phyloP scores from a whole-genome alignment of 2,329 filamentous ascomycete genomes.

The Colletotrichum tropicale region DNA sequence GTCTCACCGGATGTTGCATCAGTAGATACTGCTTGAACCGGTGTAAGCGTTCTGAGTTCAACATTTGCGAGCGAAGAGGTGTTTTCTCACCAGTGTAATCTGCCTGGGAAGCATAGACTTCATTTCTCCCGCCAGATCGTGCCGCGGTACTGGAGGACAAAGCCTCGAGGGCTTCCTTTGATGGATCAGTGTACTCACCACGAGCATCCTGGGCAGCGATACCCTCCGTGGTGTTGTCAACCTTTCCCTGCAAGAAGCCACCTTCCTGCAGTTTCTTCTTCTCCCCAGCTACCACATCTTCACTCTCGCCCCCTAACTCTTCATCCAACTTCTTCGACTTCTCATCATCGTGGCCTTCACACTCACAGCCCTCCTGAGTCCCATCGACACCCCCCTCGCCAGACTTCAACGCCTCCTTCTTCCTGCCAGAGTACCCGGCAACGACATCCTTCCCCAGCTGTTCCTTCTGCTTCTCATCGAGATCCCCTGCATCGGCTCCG shows the following conservation, averaged over 20 bases:
- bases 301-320: neutral
- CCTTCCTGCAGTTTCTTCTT: neutral
- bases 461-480: neutral
- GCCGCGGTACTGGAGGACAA: neutral
- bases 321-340: neutral
- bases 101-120: neutral
- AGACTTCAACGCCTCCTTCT: neutral
- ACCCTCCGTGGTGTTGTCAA: neutral
- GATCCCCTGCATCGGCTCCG: constrained; percentile 19
- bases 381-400: neutral
- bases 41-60: neutral
- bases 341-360: neutral
- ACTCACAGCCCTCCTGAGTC: neutral
- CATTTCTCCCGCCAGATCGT: neutral
- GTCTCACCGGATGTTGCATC: neutral
- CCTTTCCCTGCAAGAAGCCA: neutral
- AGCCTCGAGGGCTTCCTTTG: neutral
- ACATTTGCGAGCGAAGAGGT: neutral
- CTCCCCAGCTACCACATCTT: neutral
- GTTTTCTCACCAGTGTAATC: neutral
- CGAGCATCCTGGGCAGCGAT: neutral
- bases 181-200: neutral
- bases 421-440: neutral
- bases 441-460: constrained; percentile 13
- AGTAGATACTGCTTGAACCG: neutral